These are phyloP conservation scores for Cercospora sp. DNA, from an alignment of 2,329 filamentous ascomycete genomes.

Conservation along the genomic window DNA sequence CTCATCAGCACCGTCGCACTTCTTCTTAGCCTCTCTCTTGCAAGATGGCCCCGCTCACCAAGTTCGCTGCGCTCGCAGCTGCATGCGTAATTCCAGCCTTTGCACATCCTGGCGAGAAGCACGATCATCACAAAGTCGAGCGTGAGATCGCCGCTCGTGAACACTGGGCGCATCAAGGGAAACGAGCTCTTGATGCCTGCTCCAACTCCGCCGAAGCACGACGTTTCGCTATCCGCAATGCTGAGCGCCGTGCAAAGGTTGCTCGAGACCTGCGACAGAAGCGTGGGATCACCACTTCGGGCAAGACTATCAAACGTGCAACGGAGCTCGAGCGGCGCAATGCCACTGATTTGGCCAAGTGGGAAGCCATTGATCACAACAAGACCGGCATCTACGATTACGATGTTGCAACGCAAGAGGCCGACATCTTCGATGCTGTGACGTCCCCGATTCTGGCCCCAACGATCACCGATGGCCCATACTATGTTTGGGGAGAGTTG, in stretches of 20 bases:
- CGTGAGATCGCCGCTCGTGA: conserved; percentile 36
- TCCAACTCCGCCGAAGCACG: conserved; percentile 17
- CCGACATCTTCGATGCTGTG: conserved; percentile 33
- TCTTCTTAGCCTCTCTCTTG: conserved; percentile 5
- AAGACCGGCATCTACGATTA: conserved; percentile 32
- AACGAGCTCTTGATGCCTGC: conserved; percentile 21
- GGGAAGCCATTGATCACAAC: conserved; percentile 38
- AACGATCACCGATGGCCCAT: conserved; percentile 25
- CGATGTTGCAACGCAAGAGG: conserved; percentile 18
- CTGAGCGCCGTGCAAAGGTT: conserved; percentile 19
- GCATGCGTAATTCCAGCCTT: conserved; percentile 20
- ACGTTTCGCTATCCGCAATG: conserved; percentile 18
- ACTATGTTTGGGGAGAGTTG: conserved; percentile 41
- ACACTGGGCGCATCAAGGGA: conserved; percentile 22
- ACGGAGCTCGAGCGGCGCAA: conserved; percentile 23
- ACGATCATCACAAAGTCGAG: conserved; percentile 36
- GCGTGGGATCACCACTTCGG: conserved; percentile 18
- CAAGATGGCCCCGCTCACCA: conserved; percentile 23
- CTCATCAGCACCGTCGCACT: conserved; percentile 5
- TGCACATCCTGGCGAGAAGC: conserved; percentile 41
- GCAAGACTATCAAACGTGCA: conserved; percentile 15
- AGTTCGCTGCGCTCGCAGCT: conserved; percentile 22
- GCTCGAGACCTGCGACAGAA: conserved; percentile 20
- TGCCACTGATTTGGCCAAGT: conserved; percentile 32
- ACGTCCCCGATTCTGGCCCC: conserved; percentile 34